Evolutionary conservation across 495 filamentous ascomycete species (phyloP).

Genomic region (Penicillium daleae): DNA sequence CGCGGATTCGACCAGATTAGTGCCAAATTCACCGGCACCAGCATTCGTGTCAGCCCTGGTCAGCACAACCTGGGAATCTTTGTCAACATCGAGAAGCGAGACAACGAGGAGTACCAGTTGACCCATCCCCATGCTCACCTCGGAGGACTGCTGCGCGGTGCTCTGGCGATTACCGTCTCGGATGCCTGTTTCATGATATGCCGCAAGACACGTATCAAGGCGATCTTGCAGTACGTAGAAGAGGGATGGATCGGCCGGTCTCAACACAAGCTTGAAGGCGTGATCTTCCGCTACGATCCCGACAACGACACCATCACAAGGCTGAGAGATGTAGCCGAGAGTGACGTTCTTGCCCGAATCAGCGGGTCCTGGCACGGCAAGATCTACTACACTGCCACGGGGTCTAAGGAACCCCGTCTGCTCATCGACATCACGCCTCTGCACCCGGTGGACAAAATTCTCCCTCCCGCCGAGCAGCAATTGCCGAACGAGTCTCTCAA

Average conservation of each 20-base stretch:
- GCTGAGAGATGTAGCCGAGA: slow-evolving; percentile 83
- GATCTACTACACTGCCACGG: slow-evolving; percentile 64
- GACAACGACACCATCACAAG: slow-evolving; percentile 73
- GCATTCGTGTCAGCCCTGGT: slow-evolving; percentile 86
- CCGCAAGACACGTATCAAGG: slow-evolving; percentile 82
- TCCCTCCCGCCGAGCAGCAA: slow-evolving; percentile 76
- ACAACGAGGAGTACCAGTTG: slow-evolving; percentile 90
- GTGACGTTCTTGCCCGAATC: slow-evolving; percentile 80
- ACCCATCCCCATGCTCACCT: slow-evolving; percentile 94
- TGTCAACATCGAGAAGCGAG: slow-evolving; percentile 76
- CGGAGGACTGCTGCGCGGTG: slow-evolving; percentile 82
- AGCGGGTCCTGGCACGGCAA: slow-evolving; percentile 82
- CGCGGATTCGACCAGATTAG: slow-evolving; percentile 93
- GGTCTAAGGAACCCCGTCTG: slow-evolving; percentile 64
- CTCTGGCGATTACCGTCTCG: slow-evolving; percentile 81
- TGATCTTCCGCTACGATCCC: slow-evolving; percentile 86
- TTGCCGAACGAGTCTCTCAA: slow-evolving; percentile 87
- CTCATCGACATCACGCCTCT: slow-evolving; percentile 87
- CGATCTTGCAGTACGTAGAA: slow-evolving; percentile 88
- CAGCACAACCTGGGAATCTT: slow-evolving; percentile 96
- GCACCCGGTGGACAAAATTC: slow-evolving; percentile 70
- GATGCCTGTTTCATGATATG: slow-evolving; percentile 88
- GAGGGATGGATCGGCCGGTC: slow-evolving; percentile 93
- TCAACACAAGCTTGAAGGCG: slow-evolving; percentile 88
- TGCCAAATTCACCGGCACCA: slow-evolving; percentile 97